A percentile compares a stretch with the other conserved stretches of the same genome.
Evolutionary conservation across 1,284 basidiomycete genomes (phyloP).

Genomic region (Porogramme epimiltina): DNA sequence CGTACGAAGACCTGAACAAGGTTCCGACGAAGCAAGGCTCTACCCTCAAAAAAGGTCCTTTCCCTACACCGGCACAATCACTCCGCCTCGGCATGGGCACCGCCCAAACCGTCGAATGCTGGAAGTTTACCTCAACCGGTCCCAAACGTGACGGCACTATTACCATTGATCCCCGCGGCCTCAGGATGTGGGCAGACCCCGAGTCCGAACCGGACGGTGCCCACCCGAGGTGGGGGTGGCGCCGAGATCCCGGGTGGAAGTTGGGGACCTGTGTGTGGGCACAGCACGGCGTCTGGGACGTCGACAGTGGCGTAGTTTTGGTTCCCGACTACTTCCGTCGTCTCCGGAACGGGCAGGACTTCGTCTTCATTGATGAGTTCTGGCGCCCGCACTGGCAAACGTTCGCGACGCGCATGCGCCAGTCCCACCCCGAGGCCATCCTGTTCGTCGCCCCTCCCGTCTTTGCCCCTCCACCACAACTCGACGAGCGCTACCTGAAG

Average conservation of each 20-base stretch:
- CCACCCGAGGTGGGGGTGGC: slow-evolving; percentile 81
- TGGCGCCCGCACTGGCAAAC: slow-evolving; percentile 79
- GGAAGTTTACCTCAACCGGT: slow-evolving; percentile 81
- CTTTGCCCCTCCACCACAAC: slow-evolving; percentile 77
- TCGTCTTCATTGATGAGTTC: slow-evolving; percentile 80
- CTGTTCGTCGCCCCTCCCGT: slow-evolving; percentile 93
- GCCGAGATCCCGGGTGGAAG: slow-evolving; percentile 74
- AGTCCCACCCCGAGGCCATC: slow-evolving; percentile 83
- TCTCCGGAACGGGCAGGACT: slow-evolving; percentile 35
- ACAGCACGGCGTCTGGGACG: slow-evolving; percentile 91
- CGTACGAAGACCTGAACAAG: slow-evolving; percentile 70
- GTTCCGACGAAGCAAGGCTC: slow-evolving; percentile 70
- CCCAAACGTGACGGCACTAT: slow-evolving; percentile 76
- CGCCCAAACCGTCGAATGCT: slow-evolving; percentile 84
- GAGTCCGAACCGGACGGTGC: slow-evolving; percentile 44
- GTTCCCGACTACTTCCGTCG: slow-evolving; percentile 78
- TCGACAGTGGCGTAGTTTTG: slow-evolving; percentile 67
- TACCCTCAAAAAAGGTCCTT: slow-evolving; percentile 82
- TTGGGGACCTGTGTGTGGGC: slow-evolving; percentile 93
- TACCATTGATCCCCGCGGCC: slow-evolving; percentile 83
- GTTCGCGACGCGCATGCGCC: slow-evolving; percentile 70
- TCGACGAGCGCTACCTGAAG: slow-evolving; percentile 62
- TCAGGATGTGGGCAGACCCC: slow-evolving; percentile 70
- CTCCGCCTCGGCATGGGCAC: slow-evolving; percentile 89
- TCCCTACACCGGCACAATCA: slow-evolving; percentile 85